Conservation (phyloP, 192 early-diverging fungal genomes). For the Umbelopsis isabellina region DNA sequence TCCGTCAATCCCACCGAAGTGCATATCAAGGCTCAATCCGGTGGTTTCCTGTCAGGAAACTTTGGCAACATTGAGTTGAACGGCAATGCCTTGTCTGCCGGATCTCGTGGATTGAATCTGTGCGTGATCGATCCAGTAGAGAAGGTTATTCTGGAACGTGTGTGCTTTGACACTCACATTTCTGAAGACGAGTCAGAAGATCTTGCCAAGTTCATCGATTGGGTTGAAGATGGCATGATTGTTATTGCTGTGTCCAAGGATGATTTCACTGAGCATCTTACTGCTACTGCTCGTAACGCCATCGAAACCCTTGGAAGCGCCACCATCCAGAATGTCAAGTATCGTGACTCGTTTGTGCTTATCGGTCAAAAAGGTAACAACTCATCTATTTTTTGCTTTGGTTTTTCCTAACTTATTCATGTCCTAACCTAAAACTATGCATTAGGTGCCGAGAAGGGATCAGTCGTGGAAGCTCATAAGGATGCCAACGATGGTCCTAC, state of each 20-base stretch:
- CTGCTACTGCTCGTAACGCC: constrained; percentile 56
- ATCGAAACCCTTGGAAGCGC: constrained; percentile 66
- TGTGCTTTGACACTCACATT: constrained; percentile 77
- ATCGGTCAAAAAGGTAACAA: constrained; percentile 72
- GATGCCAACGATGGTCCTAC: constrained; percentile 61
- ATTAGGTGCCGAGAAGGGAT: constrained; percentile 37
- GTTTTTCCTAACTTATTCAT: not conserved
- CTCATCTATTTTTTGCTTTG: not conserved
- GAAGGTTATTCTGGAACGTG: constrained; percentile 66
- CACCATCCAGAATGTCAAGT: constrained; percentile 56
- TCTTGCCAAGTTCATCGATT: constrained; percentile 68
- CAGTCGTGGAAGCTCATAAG: constrained; percentile 60
- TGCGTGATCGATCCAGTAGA: constrained; percentile 73
- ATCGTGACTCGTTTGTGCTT: constrained; percentile 84
- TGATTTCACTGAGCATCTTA: constrained; percentile 73
- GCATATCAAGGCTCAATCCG: constrained; percentile 67
- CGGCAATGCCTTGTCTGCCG: constrained; percentile 50
- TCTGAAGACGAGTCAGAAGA: constrained; percentile 63
- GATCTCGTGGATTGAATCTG: constrained; percentile 77
- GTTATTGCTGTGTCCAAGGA: constrained; percentile 68
- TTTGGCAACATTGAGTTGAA: constrained; percentile 71
- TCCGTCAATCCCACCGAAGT: constrained; percentile 42
- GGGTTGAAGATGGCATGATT: constrained; percentile 66
- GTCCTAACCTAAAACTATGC: not conserved
- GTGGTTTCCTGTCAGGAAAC: constrained; percentile 74